A percentile compares a stretch with the other conserved stretches of the same genome.
phyloP scores from a whole-genome alignment of 805 yeast species.

The Pichia sporocuriosa region DNA sequence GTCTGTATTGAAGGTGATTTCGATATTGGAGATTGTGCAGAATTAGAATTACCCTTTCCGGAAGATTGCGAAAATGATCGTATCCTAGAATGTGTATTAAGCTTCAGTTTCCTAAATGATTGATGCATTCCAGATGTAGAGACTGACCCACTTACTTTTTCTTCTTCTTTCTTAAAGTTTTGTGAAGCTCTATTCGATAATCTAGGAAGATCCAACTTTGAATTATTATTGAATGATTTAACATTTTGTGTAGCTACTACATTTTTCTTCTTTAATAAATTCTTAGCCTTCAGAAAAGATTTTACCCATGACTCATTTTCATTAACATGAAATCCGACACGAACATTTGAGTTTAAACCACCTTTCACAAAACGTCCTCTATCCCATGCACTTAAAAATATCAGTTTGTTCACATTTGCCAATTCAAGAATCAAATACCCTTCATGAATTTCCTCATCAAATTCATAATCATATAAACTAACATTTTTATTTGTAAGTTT shows the following conservation, averaged over 20 bases:
- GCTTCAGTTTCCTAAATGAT: conserved; percentile 6
- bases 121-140: conserved; percentile 5
- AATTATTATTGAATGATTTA: not conserved
- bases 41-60: not conserved
- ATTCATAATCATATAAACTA: conserved; percentile 77
- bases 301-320: conserved; percentile 58
- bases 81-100: conserved; percentile 8
- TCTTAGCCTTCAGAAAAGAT: conserved; percentile 59
- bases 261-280: conserved; percentile 36
- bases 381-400: conserved; percentile 44
- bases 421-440: conserved; percentile 65
- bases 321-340: conserved; percentile 39
- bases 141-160: not conserved
- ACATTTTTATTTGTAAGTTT: conserved; percentile 45
- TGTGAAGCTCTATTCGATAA: too few relatives aligned
- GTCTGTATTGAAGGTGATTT: conserved; percentile 1
- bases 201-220: too few relatives aligned
- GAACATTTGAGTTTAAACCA: conserved; percentile 28
- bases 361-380: conserved; percentile 28
- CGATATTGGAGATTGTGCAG: not conserved
- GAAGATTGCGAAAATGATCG: conserved; percentile 6
- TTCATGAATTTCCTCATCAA: conserved; percentile 47
- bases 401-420: conserved; percentile 48
- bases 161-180: not conserved
- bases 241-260: conserved; percentile 6